Percentiles rank a stretch among this genome's conserved stretches.
Evolutionary conservation across 805 yeast species (phyloP).

Genomic region (Deakozyma indianensis): DNA sequence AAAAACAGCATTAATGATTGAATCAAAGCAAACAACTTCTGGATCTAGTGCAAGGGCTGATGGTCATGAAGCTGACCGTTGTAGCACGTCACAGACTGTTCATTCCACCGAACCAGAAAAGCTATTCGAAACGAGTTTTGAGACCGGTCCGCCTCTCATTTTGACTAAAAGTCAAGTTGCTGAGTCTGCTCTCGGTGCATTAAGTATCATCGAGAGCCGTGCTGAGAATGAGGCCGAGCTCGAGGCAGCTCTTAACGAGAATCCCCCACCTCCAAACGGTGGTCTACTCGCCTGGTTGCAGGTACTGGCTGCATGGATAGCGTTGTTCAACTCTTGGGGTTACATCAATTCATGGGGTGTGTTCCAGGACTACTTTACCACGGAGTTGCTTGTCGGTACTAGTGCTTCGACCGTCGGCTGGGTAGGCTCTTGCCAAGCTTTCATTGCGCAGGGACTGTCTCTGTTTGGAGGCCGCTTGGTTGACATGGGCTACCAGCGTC

Average conservation of each 20-base stretch:
- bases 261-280: conserved; percentile 14
- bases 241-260: background rate
- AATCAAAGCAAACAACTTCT: too few relatives aligned
- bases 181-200: conserved; percentile 1
- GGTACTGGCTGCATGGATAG: conserved; percentile 13
- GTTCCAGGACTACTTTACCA: conserved; percentile 13
- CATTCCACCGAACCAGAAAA: too few relatives aligned
- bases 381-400: conserved; percentile 1
- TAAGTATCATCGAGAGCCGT: background rate
- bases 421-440: background rate
- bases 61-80: too few relatives aligned
- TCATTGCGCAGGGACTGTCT: conserved; percentile 12
- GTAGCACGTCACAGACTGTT: too few relatives aligned
- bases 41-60: too few relatives aligned
- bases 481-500: conserved; percentile 16
- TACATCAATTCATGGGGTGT: conserved; percentile 14
- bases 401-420: conserved; percentile 12
- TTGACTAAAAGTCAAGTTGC: background rate
- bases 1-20: too few relatives aligned
- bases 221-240: background rate
- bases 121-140: too few relatives aligned
- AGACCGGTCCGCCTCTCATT: background rate
- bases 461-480: conserved; percentile 19
- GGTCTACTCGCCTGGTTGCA: conserved; percentile 16
- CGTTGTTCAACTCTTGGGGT: conserved; percentile 14